Base-by-base conservation (phyloP, 1,284 basidiomycete genomes). In the Rhodotorula sp. region DNA sequence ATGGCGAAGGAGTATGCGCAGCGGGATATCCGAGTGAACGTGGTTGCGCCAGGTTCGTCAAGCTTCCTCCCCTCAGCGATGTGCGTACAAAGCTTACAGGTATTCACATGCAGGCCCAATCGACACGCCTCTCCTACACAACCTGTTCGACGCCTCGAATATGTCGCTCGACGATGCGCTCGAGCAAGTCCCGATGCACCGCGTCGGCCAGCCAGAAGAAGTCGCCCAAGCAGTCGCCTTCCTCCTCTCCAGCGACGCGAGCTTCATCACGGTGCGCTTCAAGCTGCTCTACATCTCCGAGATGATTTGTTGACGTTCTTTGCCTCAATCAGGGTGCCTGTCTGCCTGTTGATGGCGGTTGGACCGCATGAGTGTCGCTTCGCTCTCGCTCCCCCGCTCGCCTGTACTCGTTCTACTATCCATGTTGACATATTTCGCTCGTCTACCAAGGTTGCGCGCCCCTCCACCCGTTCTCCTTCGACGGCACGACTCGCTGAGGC, bases 261-360 rank as follows among this genome's bases (percentile, higher is more conserved):
- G 72, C 34, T 75, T 67, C 30, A 39, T 75, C 20, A 75, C 74
- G 27, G 74, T 75, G 32, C 49, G 71, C 55, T 7, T 8, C 34
- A 10, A 27, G 2, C 8, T 39, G n/a, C 29, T 5, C 11, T 10
- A n/a, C 20, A 5, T 15, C 17, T 36, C 1, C 6, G 10, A 2
- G 24, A 2, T 15, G 7, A 1, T n/a, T 10, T 10, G 20, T 19
- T 24, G 10, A 44, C 59, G 36, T 24, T 36, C 54, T 24, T 2
- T 9, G 29, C 2, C 20, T n/a, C 19, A 24, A 15, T 19, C 55
- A 73, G 71, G 74, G 74, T 2, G 74, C 69, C 1, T 63, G 69
- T 8, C 47, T 75, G 7, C 74, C 74, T 2, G 74, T 75, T 0
- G 74, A 75, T 17, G 74, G 74, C 8, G 72, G 72, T 0, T 62